phyloP scores from a whole-genome alignment of 1,284 basidiomycete species.

The Sphaerobolus stellatus region DNA sequence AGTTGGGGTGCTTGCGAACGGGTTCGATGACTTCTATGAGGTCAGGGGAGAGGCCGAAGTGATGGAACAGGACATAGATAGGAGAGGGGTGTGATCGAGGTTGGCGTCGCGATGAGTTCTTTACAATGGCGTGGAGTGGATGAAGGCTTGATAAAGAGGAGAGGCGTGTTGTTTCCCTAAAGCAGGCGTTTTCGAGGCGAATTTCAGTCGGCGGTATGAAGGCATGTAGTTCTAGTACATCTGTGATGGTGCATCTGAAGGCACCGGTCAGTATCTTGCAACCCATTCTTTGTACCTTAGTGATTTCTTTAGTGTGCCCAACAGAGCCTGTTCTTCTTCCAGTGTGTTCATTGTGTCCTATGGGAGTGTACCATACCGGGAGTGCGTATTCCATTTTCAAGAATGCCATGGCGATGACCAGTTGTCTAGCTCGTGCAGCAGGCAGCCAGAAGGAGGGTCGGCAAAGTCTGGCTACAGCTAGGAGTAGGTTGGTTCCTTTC shows the following conservation, averaged over 20 bases:
- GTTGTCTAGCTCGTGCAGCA: neutral
- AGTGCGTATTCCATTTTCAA: neutral
- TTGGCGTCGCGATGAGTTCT: too few species aligned
- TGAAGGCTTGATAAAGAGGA: slow-evolving; percentile 20
- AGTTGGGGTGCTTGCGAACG: neutral
- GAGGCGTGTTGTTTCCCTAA: slow-evolving; percentile 15
- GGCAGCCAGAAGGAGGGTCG: slow-evolving; percentile 1
- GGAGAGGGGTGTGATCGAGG: slow-evolving; percentile 16
- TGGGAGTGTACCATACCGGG: neutral
- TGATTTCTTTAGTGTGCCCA: slow-evolving; percentile 11
- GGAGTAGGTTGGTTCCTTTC: neutral
- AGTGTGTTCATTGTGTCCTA: neutral
- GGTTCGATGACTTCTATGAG: slow-evolving; percentile 20
- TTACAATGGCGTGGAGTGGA: slow-evolving; percentile 20
- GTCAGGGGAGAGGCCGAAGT: slow-evolving; percentile 7
- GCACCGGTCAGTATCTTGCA: slow-evolving; percentile 24
- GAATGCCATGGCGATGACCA: neutral
- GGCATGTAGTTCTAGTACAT: slow-evolving; percentile 24
- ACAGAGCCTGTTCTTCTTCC: neutral
- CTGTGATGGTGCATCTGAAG: slow-evolving; percentile 23
- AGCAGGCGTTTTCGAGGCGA: slow-evolving; percentile 18
- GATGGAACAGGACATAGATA: slow-evolving; percentile 20
- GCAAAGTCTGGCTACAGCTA: neutral
- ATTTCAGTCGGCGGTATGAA: slow-evolving; percentile 23
- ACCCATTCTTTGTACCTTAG: slow-evolving; percentile 21